These are phyloP conservation scores for Aspergillus texensis DNA, from an alignment of 2,329 filamentous ascomycete species.

Conservation along the genomic window DNA sequence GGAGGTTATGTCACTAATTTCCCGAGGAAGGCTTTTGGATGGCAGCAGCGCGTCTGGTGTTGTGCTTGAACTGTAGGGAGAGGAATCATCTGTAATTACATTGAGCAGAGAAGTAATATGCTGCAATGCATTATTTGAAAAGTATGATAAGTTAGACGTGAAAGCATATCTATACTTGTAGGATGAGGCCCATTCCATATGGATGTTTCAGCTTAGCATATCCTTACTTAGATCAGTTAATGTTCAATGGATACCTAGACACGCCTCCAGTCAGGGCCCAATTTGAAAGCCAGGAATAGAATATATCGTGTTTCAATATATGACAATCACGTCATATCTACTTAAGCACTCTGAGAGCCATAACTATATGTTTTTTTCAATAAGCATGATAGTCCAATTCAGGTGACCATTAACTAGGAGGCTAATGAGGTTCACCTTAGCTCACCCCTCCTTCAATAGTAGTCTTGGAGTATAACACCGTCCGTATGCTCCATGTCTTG, in stretches of 20 bases:
- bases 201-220: background rate
- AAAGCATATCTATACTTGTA: background rate
- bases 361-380: too few species aligned
- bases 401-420: too few species aligned
- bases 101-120: background rate
- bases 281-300: fast-evolving
- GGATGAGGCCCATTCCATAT: background rate
- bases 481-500: too few species aligned
- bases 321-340: too few species aligned
- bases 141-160: background rate
- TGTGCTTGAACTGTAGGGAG: background rate
- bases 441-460: too few species aligned
- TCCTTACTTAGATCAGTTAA: background rate
- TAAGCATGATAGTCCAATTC: too few species aligned
- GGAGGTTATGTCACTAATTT: too few species aligned
- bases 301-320: background rate
- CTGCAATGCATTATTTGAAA: background rate
- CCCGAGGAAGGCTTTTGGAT: background rate
- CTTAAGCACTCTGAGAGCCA: too few species aligned
- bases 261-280: background rate
- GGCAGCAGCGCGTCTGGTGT: background rate
- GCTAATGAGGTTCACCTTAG: too few species aligned
- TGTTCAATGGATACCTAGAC: background rate
- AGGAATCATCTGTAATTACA: background rate
- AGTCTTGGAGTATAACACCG: too few species aligned